Conservation (phyloP, 2,329 filamentous ascomycete species). For the Byssothecium circinans region DNA sequence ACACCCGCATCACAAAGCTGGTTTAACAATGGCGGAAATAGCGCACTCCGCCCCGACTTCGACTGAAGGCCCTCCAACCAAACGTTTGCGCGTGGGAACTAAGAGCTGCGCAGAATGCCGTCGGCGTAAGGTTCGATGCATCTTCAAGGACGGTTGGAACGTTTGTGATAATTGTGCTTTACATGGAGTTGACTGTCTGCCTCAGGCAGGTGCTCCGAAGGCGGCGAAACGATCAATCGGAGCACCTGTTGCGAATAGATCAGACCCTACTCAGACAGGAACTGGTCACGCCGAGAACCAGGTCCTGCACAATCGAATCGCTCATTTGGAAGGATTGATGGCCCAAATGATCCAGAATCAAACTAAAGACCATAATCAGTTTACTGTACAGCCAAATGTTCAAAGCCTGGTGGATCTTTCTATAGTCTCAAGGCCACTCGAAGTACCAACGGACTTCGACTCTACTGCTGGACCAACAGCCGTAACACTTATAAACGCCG, state of each 20-base stretch:
- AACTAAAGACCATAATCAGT: too few relatives aligned
- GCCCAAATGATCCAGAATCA: background rate
- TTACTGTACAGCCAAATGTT: too few relatives aligned
- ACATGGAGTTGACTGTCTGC: background rate
- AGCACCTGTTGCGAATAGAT: background rate
- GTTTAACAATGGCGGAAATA: too few relatives aligned
- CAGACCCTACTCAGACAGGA: background rate
- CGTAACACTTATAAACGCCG: background rate
- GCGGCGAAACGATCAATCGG: background rate
- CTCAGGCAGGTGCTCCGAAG: background rate
- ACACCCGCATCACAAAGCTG: too few relatives aligned
- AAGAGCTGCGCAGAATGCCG: constrained; percentile 1
- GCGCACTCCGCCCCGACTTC: too few relatives aligned
- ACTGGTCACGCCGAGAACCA: background rate
- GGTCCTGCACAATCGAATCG: background rate
- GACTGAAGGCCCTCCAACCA: background rate
- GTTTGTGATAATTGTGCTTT: background rate
- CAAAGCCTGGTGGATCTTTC: too few relatives aligned
- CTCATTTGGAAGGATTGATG: constrained; percentile 1
- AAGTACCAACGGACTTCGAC: too few relatives aligned
- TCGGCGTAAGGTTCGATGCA: background rate
- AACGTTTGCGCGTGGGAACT: background rate
- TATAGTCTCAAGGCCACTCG: too few relatives aligned
- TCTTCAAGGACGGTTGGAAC: background rate
- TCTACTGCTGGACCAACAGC: background rate